phyloP scores from a whole-genome alignment of 2,329 filamentous ascomycete genomes.

The Massarina eburnea region DNA sequence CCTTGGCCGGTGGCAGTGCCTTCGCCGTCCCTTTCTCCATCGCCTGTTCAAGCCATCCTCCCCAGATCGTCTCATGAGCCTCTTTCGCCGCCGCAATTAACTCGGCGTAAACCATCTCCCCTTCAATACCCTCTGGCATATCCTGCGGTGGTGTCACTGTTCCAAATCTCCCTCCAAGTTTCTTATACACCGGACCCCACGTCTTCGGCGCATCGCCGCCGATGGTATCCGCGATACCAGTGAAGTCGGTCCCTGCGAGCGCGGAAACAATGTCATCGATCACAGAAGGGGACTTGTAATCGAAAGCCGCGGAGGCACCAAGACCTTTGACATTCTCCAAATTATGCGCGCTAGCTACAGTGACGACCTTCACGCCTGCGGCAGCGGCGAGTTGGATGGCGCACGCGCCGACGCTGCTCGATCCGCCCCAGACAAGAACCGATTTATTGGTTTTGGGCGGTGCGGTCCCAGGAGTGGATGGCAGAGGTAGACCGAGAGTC shows the following conservation, averaged over 20 bases:
- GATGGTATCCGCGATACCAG: constrained; percentile 47
- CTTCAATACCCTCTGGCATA: constrained; percentile 30
- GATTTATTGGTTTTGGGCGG: constrained; percentile 25
- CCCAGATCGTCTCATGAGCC: constrained; percentile 36
- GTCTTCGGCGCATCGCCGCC: constrained; percentile 22
- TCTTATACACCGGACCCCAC: constrained; percentile 31
- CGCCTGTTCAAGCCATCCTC: constrained; percentile 33
- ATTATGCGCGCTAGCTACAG: constrained; percentile 37
- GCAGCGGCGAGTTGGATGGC: constrained; percentile 46
- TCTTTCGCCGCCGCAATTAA: constrained; percentile 25
- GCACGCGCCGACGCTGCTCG: constrained; percentile 41
- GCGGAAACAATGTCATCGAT: constrained; percentile 45
- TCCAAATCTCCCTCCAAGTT: constrained; percentile 33
- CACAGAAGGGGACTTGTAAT: constrained; percentile 33
- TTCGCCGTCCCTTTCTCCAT: constrained; percentile 34
- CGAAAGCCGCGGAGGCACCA: constrained; percentile 28
- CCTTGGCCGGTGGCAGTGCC: constrained; percentile 32
- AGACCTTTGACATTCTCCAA: constrained; percentile 18
- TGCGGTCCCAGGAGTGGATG: constrained; percentile 32
- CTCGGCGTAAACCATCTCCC: constrained; percentile 22
- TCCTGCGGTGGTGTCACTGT: constrained; percentile 24
- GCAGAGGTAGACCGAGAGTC: constrained; percentile 40
- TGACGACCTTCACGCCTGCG: constrained; percentile 43
- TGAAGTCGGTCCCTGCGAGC: constrained; percentile 45
- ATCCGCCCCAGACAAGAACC: constrained; percentile 53